A percentile compares a stretch with the other conserved stretches of the same genome.
Evolutionary conservation across 2,329 filamentous ascomycete genomes (phyloP).

Genomic region (Trichoderma gracile): DNA sequence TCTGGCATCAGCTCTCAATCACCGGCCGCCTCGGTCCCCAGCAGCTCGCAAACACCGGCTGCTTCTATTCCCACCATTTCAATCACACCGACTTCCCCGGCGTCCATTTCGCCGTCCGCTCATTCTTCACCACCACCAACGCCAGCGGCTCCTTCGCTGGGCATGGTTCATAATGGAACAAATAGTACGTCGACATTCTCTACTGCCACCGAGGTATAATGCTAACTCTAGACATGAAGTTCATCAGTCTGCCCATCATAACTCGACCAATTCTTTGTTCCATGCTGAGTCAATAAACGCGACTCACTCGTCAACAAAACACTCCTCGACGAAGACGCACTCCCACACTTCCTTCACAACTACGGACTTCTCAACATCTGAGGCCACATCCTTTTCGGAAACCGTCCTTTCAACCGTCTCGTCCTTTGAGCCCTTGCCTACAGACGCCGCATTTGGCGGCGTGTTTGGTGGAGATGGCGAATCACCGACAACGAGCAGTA

Average conservation of each 20-base stretch:
- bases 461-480: background rate
- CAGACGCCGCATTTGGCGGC: slow-evolving; percentile 13
- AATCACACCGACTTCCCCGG: slow-evolving; percentile 8
- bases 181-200: slow-evolving; percentile 27
- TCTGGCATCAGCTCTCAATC: background rate
- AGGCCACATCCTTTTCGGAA: slow-evolving; percentile 11
- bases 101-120: slow-evolving; percentile 35
- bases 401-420: background rate
- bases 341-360: slow-evolving; percentile 10
- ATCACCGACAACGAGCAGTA: slow-evolving; percentile 2
- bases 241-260: slow-evolving; percentile 3
- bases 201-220: background rate
- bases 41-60: background rate
- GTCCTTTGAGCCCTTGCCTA: slow-evolving; percentile 11
- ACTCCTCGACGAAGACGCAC: background rate
- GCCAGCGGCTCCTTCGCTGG: slow-evolving; percentile 26
- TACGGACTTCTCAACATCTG: background rate
- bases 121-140: slow-evolving; percentile 31
- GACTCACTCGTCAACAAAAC: slow-evolving; percentile 2
- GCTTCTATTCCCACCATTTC: background rate
- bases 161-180: slow-evolving; percentile 31
- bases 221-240: background rate
- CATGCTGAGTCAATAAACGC: slow-evolving; percentile 8
- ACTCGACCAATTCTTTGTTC: slow-evolving; percentile 11
- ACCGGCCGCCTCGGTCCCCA: background rate